Base-by-base conservation (phyloP, 805 yeast genomes). In the Candida adriatica region DNA sequence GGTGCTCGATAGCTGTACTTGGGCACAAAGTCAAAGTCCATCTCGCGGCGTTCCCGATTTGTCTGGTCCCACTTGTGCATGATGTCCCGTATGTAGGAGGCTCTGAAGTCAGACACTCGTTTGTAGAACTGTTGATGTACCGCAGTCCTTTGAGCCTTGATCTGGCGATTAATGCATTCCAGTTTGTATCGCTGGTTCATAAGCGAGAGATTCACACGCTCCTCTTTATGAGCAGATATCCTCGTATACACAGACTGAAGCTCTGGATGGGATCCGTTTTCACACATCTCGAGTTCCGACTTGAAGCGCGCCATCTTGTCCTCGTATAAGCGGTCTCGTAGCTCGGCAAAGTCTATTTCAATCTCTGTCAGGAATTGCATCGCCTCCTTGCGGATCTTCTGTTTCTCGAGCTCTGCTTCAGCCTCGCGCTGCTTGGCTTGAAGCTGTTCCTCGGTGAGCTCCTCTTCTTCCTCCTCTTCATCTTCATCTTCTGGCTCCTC, bases 211-310 rank as follows among this genome's bases (percentile, higher is more conserved):
- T 53, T 63, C 16, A 87, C 60, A 53, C 78, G 80, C 37, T 75
- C 77, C 42, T 85, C 85, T 43, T 86, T 77, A 43, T 80, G 76
- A 26, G 73, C 71, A 37, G 80, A 82, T 31, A 92, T 75, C 55
- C 76, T 74, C 45, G 69, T 70, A 53, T 81, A 75, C 33, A 82
- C 80, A 29, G 73, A 68, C 23, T 83, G 70, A 33, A 90, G 68
- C 46, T 88, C 96, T 0, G 97, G 97, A 56, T 92, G 98, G 14
- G 86, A 73, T 9, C 96, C 96, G 41, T 79, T 80, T 20, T 79
- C 61, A 59, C 97, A 88, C 69, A 90, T 73, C 47, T 80, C 80
- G 39, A 90, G 62, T 55, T 92, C 98, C 27, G 81, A 79, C 44
- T 85, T 84, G 42, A 83, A 67, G 40, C 83, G 72, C 22, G 70